A percentile compares a stretch with the other conserved stretches of the same genome.
phyloP scores from a whole-genome alignment of 2,329 filamentous ascomycete genomes.

The Ophiostoma australiae region DNA sequence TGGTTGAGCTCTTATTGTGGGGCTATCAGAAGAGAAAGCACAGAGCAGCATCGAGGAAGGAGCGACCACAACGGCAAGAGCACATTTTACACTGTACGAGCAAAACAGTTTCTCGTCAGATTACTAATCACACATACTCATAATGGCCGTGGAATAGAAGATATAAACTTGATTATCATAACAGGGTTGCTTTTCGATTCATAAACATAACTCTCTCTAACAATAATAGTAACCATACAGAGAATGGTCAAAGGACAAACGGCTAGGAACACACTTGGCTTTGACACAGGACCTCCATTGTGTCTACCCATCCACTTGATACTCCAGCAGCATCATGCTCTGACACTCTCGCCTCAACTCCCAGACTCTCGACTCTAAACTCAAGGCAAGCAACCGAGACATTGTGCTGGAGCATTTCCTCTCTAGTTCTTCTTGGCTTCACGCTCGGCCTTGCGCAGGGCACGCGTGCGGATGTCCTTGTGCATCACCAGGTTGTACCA shows the following conservation, averaged over 20 bases:
- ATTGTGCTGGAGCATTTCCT: not conserved
- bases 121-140: not conserved
- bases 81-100: not conserved
- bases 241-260: not conserved
- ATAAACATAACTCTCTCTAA: constrained; percentile 2
- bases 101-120: not conserved
- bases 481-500: constrained; percentile 64
- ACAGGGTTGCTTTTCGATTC: not conserved
- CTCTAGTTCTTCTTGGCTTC: constrained; percentile 40
- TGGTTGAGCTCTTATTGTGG: constrained; percentile 20
- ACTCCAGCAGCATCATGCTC: not conserved
- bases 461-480: constrained; percentile 72
- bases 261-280: not conserved
- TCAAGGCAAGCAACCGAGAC: not conserved
- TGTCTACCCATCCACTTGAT: not conserved
- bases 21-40: constrained; percentile 5
- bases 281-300: not conserved
- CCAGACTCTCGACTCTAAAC: not conserved
- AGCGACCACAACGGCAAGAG: not conserved
- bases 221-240: not conserved
- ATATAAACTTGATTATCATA: not conserved
- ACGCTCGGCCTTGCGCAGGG: constrained; percentile 76
- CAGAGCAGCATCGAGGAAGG: not conserved
- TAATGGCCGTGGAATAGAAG: not conserved
- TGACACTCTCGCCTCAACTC: not conserved